Base-by-base conservation (phyloP, 176 grass and related monocot species). In the Secale cereale region DNA sequence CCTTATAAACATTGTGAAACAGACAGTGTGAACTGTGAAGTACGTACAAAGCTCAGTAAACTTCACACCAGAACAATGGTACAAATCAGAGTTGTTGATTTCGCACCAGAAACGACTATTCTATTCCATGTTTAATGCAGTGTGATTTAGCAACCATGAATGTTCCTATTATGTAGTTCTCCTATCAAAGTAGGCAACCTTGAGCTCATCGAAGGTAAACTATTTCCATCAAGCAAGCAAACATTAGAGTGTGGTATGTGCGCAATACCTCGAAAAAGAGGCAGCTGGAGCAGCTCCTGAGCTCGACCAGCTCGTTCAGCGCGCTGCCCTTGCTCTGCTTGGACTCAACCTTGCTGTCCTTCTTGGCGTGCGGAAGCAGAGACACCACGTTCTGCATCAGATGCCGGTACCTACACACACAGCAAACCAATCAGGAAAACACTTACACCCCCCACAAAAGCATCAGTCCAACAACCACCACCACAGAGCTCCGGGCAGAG, bases 341-440 rank as follows among this genome's bases (percentile, higher is more conserved):
- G 1, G 93, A 96, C 79, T 96, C 97, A 3, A 99, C 57, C 86
- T 99, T 98, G 89, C 91, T 98, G 77, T 98, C 97, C 81, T 96
- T 98, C 86, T 98, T 98, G 31, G 85, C 85, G 35, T 96, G 97
- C 22, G 97, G 93, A 35, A 98, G 82, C 20, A 98, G 65, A 3
- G 91, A 94, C 35, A 94, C 84, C 31, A 99, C 6, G 66, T 94
- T 93, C 71, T 86, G 86, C 97, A 99, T 99, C 59, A 96, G 69
- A 89, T 96, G 93, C 27, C 91, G 89, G 73, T 96, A 99, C 88
- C 97, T 96, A 46, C 73, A 41, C 27, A 30, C 7, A 48, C 15
- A 87, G 30, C 45, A 79, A 80, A 36, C 29, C 40, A 72, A 50
- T 43, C 39, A 17, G 11, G 9, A 26, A 50, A 85, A 81, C 29